These are phyloP conservation scores for Fusarium gaditjirri DNA, from an alignment of 2,329 filamentous ascomycete genomes.

Conservation along the genomic window DNA sequence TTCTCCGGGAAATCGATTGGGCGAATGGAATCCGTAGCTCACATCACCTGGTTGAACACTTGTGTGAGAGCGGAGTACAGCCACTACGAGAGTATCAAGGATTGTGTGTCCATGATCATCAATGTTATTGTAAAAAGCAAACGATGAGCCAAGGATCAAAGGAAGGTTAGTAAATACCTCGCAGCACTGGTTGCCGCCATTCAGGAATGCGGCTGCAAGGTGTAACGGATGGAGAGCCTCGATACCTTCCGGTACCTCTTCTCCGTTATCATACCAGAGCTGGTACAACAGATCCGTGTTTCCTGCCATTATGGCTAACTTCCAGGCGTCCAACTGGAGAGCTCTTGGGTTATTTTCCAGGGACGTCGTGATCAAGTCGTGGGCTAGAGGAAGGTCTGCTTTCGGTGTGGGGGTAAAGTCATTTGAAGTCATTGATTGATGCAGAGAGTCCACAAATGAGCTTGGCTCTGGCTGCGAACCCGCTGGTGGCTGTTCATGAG, in stretches of 20 bases:
- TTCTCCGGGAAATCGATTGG: neutral
- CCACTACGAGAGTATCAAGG: accelerated
- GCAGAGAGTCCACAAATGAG: neutral
- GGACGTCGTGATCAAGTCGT: accelerated
- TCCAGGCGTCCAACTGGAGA: neutral
- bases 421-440: neutral
- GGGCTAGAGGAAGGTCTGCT: neutral
- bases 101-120: neutral
- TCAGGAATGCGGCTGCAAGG: neutral
- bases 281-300: accelerated
- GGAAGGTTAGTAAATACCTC: accelerated
- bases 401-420: neutral
- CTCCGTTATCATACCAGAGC: accelerated
- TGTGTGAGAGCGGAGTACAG: neutral
- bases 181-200: neutral
- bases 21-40: neutral
- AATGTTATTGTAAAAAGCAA: accelerated
- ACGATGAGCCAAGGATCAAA: accelerated
- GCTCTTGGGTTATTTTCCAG: accelerated
- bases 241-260: accelerated
- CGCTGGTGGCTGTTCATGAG: accelerated
- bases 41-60: accelerated
- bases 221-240: neutral
- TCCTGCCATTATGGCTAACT: neutral
- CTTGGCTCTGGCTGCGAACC: accelerated